Percentiles rank a stretch among this genome's conserved stretches.
Conservation (phyloP, 768 basidiomycete species). For the Kwoniella dendrophila region DNA sequence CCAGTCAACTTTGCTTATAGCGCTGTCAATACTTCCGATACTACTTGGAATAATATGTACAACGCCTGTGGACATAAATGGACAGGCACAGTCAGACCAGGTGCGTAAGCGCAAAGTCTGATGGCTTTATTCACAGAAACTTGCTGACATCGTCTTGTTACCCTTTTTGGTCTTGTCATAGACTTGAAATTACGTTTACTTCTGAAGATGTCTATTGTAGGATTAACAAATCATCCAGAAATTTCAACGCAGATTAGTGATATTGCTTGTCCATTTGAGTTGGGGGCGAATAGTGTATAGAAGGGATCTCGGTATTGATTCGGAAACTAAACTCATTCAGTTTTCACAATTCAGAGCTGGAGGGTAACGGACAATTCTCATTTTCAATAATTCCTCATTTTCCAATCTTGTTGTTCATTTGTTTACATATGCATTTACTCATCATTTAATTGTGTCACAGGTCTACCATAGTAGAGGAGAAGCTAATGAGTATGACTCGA, state of each 20-base stretch:
- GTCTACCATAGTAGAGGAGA: too few relatives aligned
- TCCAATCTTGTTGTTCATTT: too few relatives aligned
- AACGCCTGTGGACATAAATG: constrained; percentile 52
- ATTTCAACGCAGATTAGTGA: constrained; percentile 65
- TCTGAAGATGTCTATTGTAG: constrained; percentile 70
- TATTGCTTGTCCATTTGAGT: constrained; percentile 70
- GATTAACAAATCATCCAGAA: constrained; percentile 63
- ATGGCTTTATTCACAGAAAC: background rate
- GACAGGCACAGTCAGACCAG: constrained; percentile 47
- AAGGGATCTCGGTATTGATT: too few relatives aligned
- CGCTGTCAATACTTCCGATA: constrained; percentile 75
- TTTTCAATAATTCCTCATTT: too few relatives aligned
- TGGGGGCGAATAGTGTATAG: constrained; percentile 26
- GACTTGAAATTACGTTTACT: constrained; percentile 67
- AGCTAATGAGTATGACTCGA: too few relatives aligned
- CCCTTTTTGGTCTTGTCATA: background rate
- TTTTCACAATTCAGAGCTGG: too few relatives aligned
- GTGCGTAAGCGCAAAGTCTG: constrained; percentile 23
- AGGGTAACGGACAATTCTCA: too few relatives aligned
- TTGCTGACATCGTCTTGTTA: too few relatives aligned
- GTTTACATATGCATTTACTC: too few relatives aligned
- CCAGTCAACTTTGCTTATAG: constrained; percentile 83
- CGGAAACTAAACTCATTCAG: too few relatives aligned
- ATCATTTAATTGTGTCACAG: too few relatives aligned
- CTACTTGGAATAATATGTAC: constrained; percentile 63